Evolutionary conservation across 257 asterid genomes (phyloP), one percentile per base, ranked within the genome.

Genomic region (Nemophila menziesii): DNA sequence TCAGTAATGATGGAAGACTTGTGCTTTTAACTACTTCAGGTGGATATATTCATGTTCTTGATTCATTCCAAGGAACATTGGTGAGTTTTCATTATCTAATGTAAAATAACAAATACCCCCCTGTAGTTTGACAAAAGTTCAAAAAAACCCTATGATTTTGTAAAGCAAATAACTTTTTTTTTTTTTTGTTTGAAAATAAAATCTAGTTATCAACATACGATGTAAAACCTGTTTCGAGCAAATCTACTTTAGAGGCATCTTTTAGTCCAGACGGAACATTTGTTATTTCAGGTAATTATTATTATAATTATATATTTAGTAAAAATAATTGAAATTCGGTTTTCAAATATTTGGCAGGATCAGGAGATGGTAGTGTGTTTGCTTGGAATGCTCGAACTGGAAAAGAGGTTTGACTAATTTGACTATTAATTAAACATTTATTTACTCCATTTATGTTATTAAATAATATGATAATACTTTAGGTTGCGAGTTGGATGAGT

Each of bases 401-500:
- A 58, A 85, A 85, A 77, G 96, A 90, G 64, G 96, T 87, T 77
- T 9, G 65, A 11, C 49, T 41, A 8, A 38, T 11, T 9, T 18
- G 12, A 17, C 0, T 18, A 3, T 27, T 52, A 15, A 37, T 44
- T 50, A 10, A 15, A 51, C 39, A 16, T 49, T 56, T 36, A 23
- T 27, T 55, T 11, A 26, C 10, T 22, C 33, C 47, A 37, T 33
- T 33, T 58, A 20, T 15, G 3, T 11, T 44, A 9, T 41, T 1
- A 51, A 27, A 45, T 13, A 24, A 24, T 23, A 23, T 40, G 20
- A 15, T 46, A 29, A 12, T 39, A 39, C 34, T 63, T 33, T n/a
- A 87, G 97, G 92, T 79, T 37, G 86, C 93, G 52, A 79, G 93
- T 71, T 90, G 99, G 99, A 54, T 72, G 94, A 85, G 96, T 57